Evolutionary conservation across 768 basidiomycete genomes (phyloP), one percentile per base, ranked within the genome.

Genomic region (Suillus lakei): DNA sequence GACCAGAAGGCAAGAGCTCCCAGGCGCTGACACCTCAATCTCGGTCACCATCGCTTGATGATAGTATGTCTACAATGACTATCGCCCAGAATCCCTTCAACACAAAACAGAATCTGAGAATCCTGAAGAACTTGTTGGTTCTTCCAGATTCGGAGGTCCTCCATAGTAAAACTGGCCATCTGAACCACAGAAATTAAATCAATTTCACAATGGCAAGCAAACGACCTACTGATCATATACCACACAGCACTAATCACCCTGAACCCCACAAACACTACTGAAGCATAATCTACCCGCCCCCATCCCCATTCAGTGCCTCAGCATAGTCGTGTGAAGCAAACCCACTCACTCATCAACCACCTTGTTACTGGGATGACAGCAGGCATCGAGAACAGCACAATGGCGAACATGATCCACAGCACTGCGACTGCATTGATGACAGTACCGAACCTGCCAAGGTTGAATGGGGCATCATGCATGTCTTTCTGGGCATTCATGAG

Each of bases 311-410:
- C 30, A 58, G 43, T 23, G n/a, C 9, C 15, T 23, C 8, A 28
- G 36, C 18, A 8, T 16, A 38, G 8, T 28, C 16, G 55, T 23
- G 4, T 5, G 61, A 30, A 32, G 34, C n/a, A 32, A 41, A 62
- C 34, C 15, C 3, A 73, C 80, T 59, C 59, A 80, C 83, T 84
- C 84, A 88, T 89, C 6, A 85, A 77, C 1, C 75, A 77, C 63
- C 66, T 67, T 5, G 83, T 85, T 44, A 85, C 86, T 5, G 89
- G 88, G 5, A 90, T 77, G 44, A 83, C 81, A 7, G 86, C 85
- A 7, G 88, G 88, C 88, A 91, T 90, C 28, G 87, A 88, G 70
- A 90, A 90, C 66, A 91, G 71, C 38, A 90, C 84, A 46, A 88
- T 85, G 71, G 88, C 84, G 60, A 91, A 87, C 59, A 75, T 54